Evolutionary conservation across 1,284 basidiomycete genomes (phyloP).

Genomic region (Athelia psychrophila): DNA sequence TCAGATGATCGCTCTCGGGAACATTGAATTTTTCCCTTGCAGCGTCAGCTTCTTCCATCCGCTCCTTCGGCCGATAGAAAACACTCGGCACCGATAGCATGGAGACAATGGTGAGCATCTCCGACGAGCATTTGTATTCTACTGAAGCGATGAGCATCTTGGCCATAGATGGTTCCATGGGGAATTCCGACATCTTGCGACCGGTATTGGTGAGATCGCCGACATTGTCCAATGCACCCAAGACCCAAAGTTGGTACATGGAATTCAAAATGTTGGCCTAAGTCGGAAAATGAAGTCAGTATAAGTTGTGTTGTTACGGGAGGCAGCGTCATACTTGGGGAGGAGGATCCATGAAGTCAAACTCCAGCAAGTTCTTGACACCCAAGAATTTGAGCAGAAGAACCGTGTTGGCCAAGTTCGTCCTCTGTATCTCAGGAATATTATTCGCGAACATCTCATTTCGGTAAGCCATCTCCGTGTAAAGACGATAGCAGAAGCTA

Average conservation of each 20-base stretch:
- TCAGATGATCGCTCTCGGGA: slow-evolving; percentile 96
- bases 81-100: slow-evolving; percentile 98
- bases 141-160: slow-evolving; percentile 98
- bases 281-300: slow-evolving; percentile 33
- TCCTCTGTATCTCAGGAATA: slow-evolving; percentile 98
- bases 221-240: slow-evolving; percentile 95
- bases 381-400: slow-evolving; percentile 92
- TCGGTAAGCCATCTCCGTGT: slow-evolving; percentile 66
- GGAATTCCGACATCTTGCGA: slow-evolving; percentile 98
- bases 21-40: slow-evolving; percentile 98
- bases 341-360: slow-evolving; percentile 99
- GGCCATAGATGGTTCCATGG: slow-evolving; percentile 96
- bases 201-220: slow-evolving; percentile 94
- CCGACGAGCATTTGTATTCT: slow-evolving; percentile 88
- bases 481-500: slow-evolving; percentile 92
- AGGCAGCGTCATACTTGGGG: slow-evolving; percentile 65
- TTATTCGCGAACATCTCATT: slow-evolving; percentile 93
- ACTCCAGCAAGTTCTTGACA: slow-evolving; percentile 95
- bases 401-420: slow-evolving; percentile 96
- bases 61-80: slow-evolving; percentile 93
- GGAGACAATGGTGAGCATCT: slow-evolving; percentile 98
- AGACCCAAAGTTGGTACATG: slow-evolving; percentile 99
- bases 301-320: slow-evolving; percentile 33
- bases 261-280: slow-evolving; percentile 94
- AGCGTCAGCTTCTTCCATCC: slow-evolving; percentile 95